phyloP scores from a whole-genome alignment of 2,329 filamentous ascomycete species.

The Ophiostoma sp. region DNA sequence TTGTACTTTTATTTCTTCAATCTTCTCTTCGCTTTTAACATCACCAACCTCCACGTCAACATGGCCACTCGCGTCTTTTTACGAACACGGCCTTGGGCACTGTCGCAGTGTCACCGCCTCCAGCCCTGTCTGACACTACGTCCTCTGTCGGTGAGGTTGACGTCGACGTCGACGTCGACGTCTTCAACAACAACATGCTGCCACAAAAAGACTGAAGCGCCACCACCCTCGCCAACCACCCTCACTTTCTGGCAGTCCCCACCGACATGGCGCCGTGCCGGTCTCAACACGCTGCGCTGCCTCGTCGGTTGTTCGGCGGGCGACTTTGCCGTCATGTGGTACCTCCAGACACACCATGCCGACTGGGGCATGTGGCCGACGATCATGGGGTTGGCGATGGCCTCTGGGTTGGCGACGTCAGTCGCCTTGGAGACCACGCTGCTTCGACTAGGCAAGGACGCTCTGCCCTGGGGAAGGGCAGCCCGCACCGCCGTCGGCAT shows the following conservation, averaged over 20 bases:
- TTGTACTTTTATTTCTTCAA: not conserved
- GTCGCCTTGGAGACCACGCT: slow-evolving; percentile 55
- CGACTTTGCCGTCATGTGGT: slow-evolving; percentile 59
- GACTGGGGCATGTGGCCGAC: slow-evolving; percentile 47
- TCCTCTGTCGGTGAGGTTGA: not conserved
- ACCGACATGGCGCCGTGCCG: slow-evolving; percentile 50
- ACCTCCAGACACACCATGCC: slow-evolving; percentile 50
- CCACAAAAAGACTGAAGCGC: not conserved
- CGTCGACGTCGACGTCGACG: not conserved
- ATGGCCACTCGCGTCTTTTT: not conserved
- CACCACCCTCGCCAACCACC: not conserved
- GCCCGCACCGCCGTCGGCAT: slow-evolving; percentile 56
- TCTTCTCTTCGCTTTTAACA: not conserved
- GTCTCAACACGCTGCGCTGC: slow-evolving; percentile 56
- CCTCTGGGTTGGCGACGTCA: slow-evolving; percentile 52
- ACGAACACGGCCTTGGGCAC: not conserved
- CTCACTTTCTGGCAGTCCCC: slow-evolving; percentile 39
- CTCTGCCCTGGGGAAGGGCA: slow-evolving; percentile 48
- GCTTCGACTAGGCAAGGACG: slow-evolving; percentile 50
- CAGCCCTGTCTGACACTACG: not conserved
- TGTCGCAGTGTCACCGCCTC: not conserved
- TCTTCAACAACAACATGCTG: not conserved
- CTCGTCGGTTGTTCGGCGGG: slow-evolving; percentile 56
- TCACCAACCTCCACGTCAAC: not conserved
- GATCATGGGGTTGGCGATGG: slow-evolving; percentile 58